Percentiles rank a stretch among this genome's conserved stretches.
Conservation (phyloP, 2,329 filamentous ascomycete genomes). For the Nannizziopsis arthrosporioides region DNA sequence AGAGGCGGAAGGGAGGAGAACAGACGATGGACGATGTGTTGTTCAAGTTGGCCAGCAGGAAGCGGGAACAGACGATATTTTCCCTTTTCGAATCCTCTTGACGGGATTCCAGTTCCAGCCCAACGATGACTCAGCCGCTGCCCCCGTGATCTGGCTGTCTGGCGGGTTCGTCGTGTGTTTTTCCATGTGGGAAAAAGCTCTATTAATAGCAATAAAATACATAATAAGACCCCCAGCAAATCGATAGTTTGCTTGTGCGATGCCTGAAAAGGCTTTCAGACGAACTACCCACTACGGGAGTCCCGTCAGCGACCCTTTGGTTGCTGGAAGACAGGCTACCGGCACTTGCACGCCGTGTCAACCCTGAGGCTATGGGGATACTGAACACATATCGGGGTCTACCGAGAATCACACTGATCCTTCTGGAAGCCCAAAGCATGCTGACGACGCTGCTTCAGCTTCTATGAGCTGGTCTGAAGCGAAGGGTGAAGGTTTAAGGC, state of each 20-base stretch:
- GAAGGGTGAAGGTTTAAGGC: no score
- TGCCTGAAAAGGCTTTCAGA: no score
- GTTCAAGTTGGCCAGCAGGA: not conserved
- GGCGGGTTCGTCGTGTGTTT: not conserved
- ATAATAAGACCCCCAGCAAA: not conserved
- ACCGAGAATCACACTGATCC: no score
- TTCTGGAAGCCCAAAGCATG: no score
- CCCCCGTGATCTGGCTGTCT: not conserved
- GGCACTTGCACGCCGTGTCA: no score
- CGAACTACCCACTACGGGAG: no score
- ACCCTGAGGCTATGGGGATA: no score
- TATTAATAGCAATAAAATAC: constrained; percentile 9
- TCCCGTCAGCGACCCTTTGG: no score
- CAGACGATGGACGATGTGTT: not conserved
- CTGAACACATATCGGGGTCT: no score
- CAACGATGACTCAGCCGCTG: constrained; percentile 8
- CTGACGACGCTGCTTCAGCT: no score
- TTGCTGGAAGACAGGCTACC: no score
- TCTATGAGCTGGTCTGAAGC: no score
- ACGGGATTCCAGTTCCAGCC: constrained; percentile 6
- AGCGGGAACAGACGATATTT: constrained; percentile 3
- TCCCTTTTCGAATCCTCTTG: not conserved
- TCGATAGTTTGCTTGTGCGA: not conserved
- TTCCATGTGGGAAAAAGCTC: not conserved
- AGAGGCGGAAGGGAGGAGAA: constrained; percentile 12